Evolutionary conservation across 106 monocot species (phyloP).

Genomic region (Acanthochlamys bracteata): DNA sequence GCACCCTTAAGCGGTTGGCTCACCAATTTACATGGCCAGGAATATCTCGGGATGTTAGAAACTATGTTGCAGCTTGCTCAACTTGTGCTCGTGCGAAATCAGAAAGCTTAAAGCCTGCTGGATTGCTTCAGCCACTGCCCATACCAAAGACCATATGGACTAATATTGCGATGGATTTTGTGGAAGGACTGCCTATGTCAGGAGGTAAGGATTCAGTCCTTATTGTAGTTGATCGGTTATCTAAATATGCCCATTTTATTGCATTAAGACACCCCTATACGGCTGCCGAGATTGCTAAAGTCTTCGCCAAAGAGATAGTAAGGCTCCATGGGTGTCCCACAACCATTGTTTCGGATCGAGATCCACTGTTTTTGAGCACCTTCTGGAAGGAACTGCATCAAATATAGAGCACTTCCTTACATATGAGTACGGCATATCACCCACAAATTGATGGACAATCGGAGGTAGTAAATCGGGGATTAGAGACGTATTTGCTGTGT

Average conservation of each 20-base stretch:
- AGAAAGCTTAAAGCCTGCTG: not conserved
- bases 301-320: not conserved
- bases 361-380: not conserved
- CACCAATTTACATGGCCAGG: too few species aligned
- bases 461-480: not conserved
- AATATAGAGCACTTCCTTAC: not conserved
- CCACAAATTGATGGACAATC: not conserved
- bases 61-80: too few species aligned
- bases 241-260: too few species aligned
- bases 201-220: not conserved
- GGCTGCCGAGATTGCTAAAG: not conserved
- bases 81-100: too few species aligned
- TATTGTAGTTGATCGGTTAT: not conserved
- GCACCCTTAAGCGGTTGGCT: not conserved
- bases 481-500: not conserved
- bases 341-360: not conserved
- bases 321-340: not conserved
- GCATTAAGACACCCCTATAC: not conserved
- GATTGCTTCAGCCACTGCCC: conserved; percentile 3
- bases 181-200: not conserved
- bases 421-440: not conserved
- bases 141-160: conserved; percentile 3
- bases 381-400: not conserved
- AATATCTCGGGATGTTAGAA: not conserved
- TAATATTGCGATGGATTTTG: conserved; percentile 6